phyloP scores from a whole-genome alignment of 2,329 filamentous ascomycete species.

The Colletotrichum godetiae region DNA sequence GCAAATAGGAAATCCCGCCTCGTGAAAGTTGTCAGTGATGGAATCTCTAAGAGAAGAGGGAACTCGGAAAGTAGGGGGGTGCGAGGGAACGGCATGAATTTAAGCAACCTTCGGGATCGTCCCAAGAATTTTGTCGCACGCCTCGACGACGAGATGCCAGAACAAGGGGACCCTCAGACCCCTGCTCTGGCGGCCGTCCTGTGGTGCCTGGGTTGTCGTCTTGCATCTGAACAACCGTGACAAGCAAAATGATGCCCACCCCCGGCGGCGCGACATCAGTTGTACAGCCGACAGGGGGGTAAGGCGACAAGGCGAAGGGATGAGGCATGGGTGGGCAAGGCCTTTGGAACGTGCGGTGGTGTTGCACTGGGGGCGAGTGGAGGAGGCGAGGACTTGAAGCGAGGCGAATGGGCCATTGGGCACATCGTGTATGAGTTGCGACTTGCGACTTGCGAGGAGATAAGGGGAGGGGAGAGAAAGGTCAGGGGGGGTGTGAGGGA shows the following conservation, averaged over 20 bases:
- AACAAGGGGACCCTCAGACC: conserved; percentile 40
- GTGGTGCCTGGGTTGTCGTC: not conserved
- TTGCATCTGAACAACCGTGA: conserved; percentile 26
- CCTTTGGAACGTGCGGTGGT: not conserved
- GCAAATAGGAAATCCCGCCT: conserved; percentile 34
- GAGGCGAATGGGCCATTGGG: conserved; percentile 2
- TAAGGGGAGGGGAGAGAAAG: no score
- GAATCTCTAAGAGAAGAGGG: conserved; percentile 33
- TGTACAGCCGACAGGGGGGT: not conserved
- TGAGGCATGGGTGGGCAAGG: conserved; percentile 21
- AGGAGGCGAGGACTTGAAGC: not conserved
- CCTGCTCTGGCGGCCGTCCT: conserved; percentile 41
- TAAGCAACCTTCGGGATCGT: conserved; percentile 54
- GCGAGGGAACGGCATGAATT: conserved; percentile 51
- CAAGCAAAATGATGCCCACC: not conserved
- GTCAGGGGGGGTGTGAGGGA: not conserved
- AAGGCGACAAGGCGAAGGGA: conserved; percentile 7
- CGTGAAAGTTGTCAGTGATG: conserved; percentile 26
- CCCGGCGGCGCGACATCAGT: conserved; percentile 9
- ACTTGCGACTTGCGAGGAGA: no score
- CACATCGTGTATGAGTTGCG: not conserved
- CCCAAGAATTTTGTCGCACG: conserved; percentile 39
- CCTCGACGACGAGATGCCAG: conserved; percentile 7
- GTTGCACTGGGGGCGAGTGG: not conserved
- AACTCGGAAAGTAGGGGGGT: conserved; percentile 43